Conservation (phyloP, 2,329 filamentous ascomycete genomes). For the Phaeoacremonium minimum region DNA sequence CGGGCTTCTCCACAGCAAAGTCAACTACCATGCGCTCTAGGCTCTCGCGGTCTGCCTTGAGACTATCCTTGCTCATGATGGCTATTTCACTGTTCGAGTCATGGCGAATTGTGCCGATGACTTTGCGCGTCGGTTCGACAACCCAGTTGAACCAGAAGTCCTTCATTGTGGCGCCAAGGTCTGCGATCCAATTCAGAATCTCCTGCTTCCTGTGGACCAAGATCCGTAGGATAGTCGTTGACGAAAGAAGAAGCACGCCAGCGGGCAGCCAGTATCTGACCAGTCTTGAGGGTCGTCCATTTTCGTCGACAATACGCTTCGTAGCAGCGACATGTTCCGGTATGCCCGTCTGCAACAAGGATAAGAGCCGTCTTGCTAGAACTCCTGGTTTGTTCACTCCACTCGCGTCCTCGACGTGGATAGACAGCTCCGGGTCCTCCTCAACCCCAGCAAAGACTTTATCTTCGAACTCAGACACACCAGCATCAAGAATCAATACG, state of each 20-base stretch:
- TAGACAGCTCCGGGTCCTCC: conserved; percentile 54
- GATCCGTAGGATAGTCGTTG: conserved; percentile 79
- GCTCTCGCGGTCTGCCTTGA: conserved; percentile 85
- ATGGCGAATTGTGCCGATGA: conserved; percentile 89
- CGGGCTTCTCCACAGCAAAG: conserved; percentile 80
- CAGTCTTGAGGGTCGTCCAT: conserved; percentile 71
- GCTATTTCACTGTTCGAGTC: conserved; percentile 91
- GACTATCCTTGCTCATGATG: conserved; percentile 90
- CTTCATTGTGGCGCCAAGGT: conserved; percentile 71
- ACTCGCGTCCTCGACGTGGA: conserved; percentile 42
- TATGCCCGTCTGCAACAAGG: conserved; percentile 65
- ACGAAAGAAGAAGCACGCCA: conserved; percentile 68
- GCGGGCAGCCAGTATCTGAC: conserved; percentile 88
- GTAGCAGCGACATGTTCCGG: conserved; percentile 61
- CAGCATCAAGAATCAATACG: conserved; percentile 59
- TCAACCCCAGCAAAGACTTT: conserved; percentile 60
- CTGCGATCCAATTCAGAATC: conserved; percentile 73
- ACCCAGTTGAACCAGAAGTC: conserved; percentile 99
- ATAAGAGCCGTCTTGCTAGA: conserved; percentile 62
- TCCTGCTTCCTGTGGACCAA: conserved; percentile 71
- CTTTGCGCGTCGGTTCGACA: conserved; percentile 74
- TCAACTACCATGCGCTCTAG: conserved; percentile 98
- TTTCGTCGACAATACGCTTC: conserved; percentile 48
- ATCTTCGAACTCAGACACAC: conserved; percentile 61
- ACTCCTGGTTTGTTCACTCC: conserved; percentile 47